phyloP scores from a whole-genome alignment of 1,284 basidiomycete genomes.

The Boletus calvinii region DNA sequence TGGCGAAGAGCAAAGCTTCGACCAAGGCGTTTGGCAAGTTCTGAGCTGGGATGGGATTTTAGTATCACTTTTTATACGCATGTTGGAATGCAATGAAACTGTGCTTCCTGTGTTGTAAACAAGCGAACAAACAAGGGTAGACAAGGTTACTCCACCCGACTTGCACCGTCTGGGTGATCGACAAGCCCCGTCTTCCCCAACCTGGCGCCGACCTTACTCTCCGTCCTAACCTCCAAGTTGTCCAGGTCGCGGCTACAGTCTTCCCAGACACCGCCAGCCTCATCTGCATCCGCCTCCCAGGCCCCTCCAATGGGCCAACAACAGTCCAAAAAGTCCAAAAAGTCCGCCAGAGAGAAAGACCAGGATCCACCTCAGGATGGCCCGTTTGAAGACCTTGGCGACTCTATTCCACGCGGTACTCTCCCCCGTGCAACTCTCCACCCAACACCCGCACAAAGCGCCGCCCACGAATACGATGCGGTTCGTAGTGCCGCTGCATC shows the following conservation, averaged over 20 bases:
- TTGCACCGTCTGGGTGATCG: slow-evolving; percentile 33
- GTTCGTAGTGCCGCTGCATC: slow-evolving; percentile 49
- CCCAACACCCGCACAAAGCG: slow-evolving; percentile 36
- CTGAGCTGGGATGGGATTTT: slow-evolving; percentile 45
- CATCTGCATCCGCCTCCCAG: slow-evolving; percentile 28
- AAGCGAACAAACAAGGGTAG: slow-evolving; percentile 36
- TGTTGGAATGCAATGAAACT: slow-evolving; percentile 25
- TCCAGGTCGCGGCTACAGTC: slow-evolving; percentile 68
- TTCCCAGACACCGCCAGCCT: slow-evolving; percentile 47
- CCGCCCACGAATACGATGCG: slow-evolving; percentile 35
- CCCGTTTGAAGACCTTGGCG: slow-evolving; percentile 25
- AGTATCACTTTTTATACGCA: slow-evolving; percentile 31
- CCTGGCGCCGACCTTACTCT: slow-evolving; percentile 79
- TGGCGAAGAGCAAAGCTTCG: slow-evolving; percentile 85
- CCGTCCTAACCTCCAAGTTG: slow-evolving; percentile 67
- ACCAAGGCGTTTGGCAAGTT: slow-evolving; percentile 94
- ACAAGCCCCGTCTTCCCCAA: slow-evolving; percentile 41
- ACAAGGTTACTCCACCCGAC: slow-evolving; percentile 23
- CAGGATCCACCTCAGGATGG: slow-evolving; percentile 35
- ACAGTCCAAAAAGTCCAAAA: slow-evolving; percentile 76
- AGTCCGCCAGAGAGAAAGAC: slow-evolving; percentile 65
- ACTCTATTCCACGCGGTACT: slow-evolving; percentile 39
- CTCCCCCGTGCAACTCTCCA: slow-evolving; percentile 45
- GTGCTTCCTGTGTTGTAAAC: slow-evolving; percentile 23
- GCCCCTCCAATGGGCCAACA: slow-evolving; percentile 69